phyloP scores from a whole-genome alignment of 331 rosid genomes.

The Cydonia oblonga region DNA sequence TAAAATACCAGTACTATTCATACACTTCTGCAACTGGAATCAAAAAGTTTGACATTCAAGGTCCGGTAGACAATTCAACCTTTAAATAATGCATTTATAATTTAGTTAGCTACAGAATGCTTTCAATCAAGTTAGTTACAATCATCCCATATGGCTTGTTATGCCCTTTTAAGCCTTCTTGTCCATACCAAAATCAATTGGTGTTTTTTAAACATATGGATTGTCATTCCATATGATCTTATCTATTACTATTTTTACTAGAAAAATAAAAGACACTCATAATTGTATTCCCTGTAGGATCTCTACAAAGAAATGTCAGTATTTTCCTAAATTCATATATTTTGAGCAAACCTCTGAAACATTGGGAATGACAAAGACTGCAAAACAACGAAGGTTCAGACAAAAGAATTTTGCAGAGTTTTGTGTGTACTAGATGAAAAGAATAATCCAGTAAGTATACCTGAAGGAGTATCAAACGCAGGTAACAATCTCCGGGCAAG shows the following conservation, averaged over 20 bases:
- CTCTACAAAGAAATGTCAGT: slow-evolving; percentile 3
- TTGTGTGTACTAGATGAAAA: background rate
- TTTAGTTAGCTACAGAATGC: background rate
- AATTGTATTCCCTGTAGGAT: background rate
- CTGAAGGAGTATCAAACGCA: slow-evolving; percentile 97
- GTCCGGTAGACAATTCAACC: background rate
- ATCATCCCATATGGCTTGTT: background rate
- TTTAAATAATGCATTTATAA: background rate
- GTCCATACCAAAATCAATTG: background rate
- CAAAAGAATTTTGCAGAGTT: slow-evolving; percentile 1
- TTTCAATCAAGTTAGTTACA: background rate
- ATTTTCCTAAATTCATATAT: background rate
- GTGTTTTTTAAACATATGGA: background rate
- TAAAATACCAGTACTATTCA: background rate
- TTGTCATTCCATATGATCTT: background rate
- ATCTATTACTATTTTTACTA: background rate
- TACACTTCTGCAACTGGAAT: background rate
- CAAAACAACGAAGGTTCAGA: slow-evolving; percentile 4
- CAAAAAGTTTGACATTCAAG: background rate
- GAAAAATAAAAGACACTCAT: background rate
- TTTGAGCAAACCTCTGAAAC: background rate
- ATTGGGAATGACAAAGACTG: background rate
- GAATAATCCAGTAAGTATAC: slow-evolving; percentile 27
- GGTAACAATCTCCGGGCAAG: slow-evolving; percentile 82
- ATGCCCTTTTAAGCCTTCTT: background rate